These are phyloP conservation scores for Trypanosomatidae sp. DNA, from an alignment of 208 protist species.

Conservation along the genomic window DNA sequence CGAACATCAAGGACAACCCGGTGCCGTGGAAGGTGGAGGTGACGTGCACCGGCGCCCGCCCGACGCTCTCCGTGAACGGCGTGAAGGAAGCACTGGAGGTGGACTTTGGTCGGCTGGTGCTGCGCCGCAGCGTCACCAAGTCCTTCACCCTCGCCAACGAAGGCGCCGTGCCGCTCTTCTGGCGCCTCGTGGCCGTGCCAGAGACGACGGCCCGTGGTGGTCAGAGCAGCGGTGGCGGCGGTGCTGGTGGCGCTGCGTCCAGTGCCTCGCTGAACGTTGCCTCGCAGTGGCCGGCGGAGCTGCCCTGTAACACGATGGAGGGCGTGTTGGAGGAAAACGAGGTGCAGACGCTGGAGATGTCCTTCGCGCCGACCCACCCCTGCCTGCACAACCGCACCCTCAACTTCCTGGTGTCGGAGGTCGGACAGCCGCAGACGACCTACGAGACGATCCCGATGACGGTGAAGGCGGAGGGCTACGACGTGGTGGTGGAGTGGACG, in stretches of 20 bases:
- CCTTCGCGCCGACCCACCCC: slow-evolving; percentile 69
- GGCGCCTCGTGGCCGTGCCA: slow-evolving; percentile 32
- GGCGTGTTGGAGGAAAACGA: slow-evolving; percentile 74
- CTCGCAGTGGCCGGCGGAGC: slow-evolving; percentile 74
- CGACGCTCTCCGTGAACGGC: slow-evolving; percentile 78
- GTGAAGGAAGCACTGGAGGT: slow-evolving; percentile 64
- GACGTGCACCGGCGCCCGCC: slow-evolving; percentile 79
- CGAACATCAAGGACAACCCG: slow-evolving; percentile 92
- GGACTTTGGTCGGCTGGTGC: slow-evolving; percentile 81
- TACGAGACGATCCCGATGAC: slow-evolving; percentile 77
- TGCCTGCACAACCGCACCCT: slow-evolving; percentile 74
- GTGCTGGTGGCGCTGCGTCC: background rate
- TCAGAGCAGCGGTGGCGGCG: background rate
- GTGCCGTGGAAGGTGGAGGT: slow-evolving; percentile 86
- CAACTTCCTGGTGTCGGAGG: slow-evolving; percentile 62
- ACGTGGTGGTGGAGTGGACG: slow-evolving; percentile 92
- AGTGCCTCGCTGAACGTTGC: slow-evolving; percentile 21
- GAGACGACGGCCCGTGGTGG: slow-evolving; percentile 2
- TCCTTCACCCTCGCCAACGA: slow-evolving; percentile 75
- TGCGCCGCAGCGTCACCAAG: slow-evolving; percentile 47
- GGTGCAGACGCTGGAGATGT: slow-evolving; percentile 45
- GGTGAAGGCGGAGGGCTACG: slow-evolving; percentile 92
- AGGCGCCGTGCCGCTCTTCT: slow-evolving; percentile 74
- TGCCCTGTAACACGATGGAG: slow-evolving; percentile 56
- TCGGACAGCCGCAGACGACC: slow-evolving; percentile 21